Percentiles rank a stretch among this genome's conserved stretches.
Evolutionary conservation across 2,329 filamentous ascomycete species (phyloP).

Genomic region (Graphilbum sp.): DNA sequence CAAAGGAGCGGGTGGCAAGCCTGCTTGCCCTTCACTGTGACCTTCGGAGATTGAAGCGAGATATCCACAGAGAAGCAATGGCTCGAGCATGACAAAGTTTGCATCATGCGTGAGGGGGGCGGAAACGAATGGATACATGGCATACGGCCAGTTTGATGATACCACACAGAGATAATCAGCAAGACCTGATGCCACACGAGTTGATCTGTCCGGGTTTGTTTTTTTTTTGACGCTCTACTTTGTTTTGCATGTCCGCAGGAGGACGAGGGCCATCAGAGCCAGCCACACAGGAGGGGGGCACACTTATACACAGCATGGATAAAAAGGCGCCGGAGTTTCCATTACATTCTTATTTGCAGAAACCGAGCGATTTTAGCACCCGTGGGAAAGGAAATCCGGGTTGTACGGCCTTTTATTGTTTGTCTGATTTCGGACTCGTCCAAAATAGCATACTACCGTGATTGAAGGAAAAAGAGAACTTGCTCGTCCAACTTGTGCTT

Average conservation of each 20-base stretch:
- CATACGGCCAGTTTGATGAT: constrained; percentile 1
- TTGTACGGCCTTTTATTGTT: no score
- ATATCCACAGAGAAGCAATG: constrained; percentile 33
- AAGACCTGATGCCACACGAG: not conserved
- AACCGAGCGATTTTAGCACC: no score
- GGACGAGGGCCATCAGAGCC: not conserved
- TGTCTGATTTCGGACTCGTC: no score
- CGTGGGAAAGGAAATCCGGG: no score
- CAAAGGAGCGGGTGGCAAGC: constrained; percentile 30
- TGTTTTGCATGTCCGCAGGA: not conserved
- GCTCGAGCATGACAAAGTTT: constrained; percentile 3
- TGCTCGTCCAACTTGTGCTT: no score
- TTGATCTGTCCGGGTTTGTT: not conserved
- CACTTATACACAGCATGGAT: not conserved
- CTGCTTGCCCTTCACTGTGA: constrained; percentile 37
- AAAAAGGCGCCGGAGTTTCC: not conserved
- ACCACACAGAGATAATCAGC: constrained; percentile 1
- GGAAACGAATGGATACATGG: not conserved
- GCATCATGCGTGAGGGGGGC: no score
- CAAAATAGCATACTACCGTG: no score
- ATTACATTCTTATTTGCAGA: no score
- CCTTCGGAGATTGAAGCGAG: constrained; percentile 38
- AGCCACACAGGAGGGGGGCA: not conserved
- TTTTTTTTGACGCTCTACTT: not conserved
- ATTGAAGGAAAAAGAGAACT: no score